Evolutionary conservation across 116 monocot species (phyloP).

Genomic region (Papilionanthe hybrid): DNA sequence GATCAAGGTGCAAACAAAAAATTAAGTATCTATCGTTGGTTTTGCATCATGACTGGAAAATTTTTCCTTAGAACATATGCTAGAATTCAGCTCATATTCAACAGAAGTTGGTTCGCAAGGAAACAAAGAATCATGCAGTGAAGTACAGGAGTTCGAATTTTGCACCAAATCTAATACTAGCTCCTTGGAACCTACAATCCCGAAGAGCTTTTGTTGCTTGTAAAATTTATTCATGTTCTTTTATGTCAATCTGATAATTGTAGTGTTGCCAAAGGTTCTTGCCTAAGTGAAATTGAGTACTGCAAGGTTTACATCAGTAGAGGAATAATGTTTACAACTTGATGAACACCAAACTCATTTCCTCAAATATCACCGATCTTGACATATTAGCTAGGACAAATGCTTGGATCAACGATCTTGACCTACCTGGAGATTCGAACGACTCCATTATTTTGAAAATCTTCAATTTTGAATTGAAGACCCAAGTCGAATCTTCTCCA

Average conservation of each 20-base stretch:
- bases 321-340: conserved; percentile 21
- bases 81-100: no score
- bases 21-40: no score
- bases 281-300: conserved; percentile 10
- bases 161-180: conserved; percentile 16
- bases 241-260: conserved; percentile 34
- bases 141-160: conserved; percentile 73
- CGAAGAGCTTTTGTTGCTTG: conserved; percentile 52
- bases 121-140: conserved; percentile 74
- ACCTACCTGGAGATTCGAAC: no score
- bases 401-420: no score
- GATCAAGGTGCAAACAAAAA: no score
- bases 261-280: conserved; percentile 7
- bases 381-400: no score
- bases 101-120: neutral
- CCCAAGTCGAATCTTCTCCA: no score
- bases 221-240: conserved; percentile 40
- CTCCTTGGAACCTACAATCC: conserved; percentile 11
- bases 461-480: no score
- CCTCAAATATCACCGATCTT: conserved; percentile 22
- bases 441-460: no score
- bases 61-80: no score
- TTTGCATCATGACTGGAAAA: no score
- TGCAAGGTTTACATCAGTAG: conserved; percentile 7
- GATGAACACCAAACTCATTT: conserved; percentile 18